Base-by-base conservation (phyloP, 2,329 filamentous ascomycete genomes). In the Stagonosporopsis chrysanthemi region DNA sequence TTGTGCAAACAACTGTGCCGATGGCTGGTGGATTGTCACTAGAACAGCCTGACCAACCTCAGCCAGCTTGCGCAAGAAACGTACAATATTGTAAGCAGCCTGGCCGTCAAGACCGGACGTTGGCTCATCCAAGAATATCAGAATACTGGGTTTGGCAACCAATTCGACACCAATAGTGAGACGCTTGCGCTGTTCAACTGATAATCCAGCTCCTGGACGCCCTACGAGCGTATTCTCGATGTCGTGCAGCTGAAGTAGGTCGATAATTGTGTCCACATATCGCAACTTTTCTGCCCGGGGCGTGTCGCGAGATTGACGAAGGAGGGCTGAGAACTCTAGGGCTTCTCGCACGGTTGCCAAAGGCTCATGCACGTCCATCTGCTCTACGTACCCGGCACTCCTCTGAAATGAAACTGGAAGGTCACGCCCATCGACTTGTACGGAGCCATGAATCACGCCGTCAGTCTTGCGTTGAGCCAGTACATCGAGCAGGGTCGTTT, bases 401-500 rank as follows among this genome's bases (percentile, higher is more conserved):
- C 64, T 53, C 33, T 72, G 66, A 22, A 70, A 73, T 9, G 56
- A 61, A 1, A 44, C 31, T 15, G 31, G 33, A 8, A 36, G n/a
- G 12, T 15, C 15, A 6, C 33, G 33, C 7, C 33, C 33, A 17
- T 36, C 33, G 6, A 36, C 33, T 17, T 26, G 42, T 86, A 95
- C 92, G 64, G 91, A 87, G 47, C 92, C 92, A 6, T 85, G 86
- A 38, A 96, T 90, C 19, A 94, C 87, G 76, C 92, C 92, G 85
- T 92, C 92, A 0, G 89, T 91, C 15, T 89, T 88, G 72, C 92
- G 88, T 58, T 89, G 89, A 26, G 92, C 92, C 5, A 73, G 46
- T 3, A 67, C 65, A 41, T 71, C 63, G 1, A 73, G 56, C 2
- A 73, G 47, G 1, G 68, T 71, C 0, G 68, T 73, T 41, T 73